Evolutionary conservation across 345 rosid genomes (phyloP).

Genomic region (Psidium friedrichsthalianum): DNA sequence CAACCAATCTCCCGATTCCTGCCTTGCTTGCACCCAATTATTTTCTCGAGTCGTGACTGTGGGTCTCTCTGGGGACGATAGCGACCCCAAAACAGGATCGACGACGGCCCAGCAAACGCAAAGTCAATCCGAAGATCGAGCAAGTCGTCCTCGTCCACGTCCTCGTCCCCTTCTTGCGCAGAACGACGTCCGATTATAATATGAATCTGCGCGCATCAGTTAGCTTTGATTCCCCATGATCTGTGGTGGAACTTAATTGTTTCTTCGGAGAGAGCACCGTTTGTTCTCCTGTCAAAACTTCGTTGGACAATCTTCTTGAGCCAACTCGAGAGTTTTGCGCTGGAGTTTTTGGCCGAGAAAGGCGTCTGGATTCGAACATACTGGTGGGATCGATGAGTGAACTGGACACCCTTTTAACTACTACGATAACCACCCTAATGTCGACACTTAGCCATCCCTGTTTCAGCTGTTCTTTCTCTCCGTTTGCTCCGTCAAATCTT

Average conservation of each 20-base stretch:
- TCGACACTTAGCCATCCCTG: neutral
- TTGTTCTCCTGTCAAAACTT: neutral
- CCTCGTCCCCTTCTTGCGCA: neutral
- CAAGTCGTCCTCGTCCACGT: neutral
- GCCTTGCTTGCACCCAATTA: neutral
- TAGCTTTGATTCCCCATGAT: neutral
- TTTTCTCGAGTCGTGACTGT: neutral
- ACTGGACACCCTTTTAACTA: neutral
- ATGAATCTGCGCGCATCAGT: neutral
- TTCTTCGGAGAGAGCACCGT: neutral
- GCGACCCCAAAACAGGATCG: neutral
- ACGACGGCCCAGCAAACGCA: neutral
- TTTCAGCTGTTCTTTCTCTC: neutral
- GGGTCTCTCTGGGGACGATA: neutral
- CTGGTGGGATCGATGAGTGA: neutral
- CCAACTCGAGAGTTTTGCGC: neutral
- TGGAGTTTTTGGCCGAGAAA: neutral
- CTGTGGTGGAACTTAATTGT: neutral
- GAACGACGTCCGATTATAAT: neutral
- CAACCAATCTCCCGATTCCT: neutral
- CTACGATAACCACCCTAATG: neutral
- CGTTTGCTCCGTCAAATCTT: too few species aligned
- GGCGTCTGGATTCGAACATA: neutral
- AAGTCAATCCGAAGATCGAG: neutral
- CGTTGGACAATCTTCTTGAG: neutral